These are phyloP conservation scores for Fistulifera solaris DNA, from an alignment of 108 stramenopile genomes.

Conservation along the genomic window DNA sequence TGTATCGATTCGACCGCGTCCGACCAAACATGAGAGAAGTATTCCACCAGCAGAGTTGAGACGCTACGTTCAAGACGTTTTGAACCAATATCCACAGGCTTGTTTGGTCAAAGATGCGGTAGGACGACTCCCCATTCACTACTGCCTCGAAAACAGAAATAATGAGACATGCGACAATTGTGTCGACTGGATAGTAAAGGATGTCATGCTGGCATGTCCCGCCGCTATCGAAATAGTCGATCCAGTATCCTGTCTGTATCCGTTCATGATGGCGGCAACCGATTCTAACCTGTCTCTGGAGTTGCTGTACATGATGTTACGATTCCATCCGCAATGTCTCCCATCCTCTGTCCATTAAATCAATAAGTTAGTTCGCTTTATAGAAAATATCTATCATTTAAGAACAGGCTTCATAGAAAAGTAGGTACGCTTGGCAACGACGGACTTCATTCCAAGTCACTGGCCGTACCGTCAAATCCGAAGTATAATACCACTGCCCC, in stretches of 20 bases:
- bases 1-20: neutral
- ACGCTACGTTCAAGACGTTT: conserved; percentile 8
- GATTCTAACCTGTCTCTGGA: conserved; percentile 11
- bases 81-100: conserved; percentile 12
- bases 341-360: conserved; percentile 1
- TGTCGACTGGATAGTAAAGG: conserved; percentile 5
- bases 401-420: conserved; percentile 50
- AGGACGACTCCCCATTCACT: conserved; percentile 27
- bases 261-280: conserved; percentile 60
- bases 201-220: conserved; percentile 15
- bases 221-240: conserved; percentile 21
- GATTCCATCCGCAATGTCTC: conserved; percentile 12
- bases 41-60: conserved; percentile 5
- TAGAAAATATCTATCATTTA: neutral
- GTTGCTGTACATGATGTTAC: conserved; percentile 18
- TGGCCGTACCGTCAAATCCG: conserved; percentile 40
- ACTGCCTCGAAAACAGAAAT: conserved; percentile 6
- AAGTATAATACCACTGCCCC: conserved; percentile 47
- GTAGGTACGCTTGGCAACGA: conserved; percentile 72
- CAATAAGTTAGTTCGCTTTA: neutral
- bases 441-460: conserved; percentile 57
- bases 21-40: neutral
- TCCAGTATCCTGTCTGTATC: conserved; percentile 39
- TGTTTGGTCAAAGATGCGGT: conserved; percentile 1
- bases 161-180: neutral